phyloP scores from a whole-genome alignment of 768 basidiomycete genomes.

The Suillus clintonianus region DNA sequence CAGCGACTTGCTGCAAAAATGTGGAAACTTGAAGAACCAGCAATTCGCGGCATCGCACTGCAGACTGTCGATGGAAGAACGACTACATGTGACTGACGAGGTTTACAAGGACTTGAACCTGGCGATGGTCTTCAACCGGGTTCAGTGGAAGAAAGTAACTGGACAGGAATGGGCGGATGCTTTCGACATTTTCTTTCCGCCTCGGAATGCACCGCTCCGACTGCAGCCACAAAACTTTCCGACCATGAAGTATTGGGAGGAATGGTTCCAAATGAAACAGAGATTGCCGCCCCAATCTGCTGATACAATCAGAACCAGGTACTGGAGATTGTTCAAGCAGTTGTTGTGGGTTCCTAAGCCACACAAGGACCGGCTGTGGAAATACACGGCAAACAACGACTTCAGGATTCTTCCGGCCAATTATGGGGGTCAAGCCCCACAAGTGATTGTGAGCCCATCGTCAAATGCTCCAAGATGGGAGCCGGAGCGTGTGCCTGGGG shows the following conservation, averaged over 20 bases:
- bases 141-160: neutral
- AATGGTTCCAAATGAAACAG: neutral
- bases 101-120: neutral
- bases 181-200: neutral
- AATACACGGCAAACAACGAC: neutral
- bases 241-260: neutral
- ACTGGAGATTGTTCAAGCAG: neutral
- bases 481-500: neutral
- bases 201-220: neutral
- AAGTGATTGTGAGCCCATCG: neutral
- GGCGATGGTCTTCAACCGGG: neutral
- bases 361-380: neutral
- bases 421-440: neutral
- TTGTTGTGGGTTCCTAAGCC: neutral
- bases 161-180: neutral
- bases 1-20: neutral
- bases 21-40: neutral
- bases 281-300: neutral
- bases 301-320: neutral
- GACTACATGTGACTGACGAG: neutral
- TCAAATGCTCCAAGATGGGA: neutral
- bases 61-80: neutral
- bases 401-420: neutral
- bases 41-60: neutral
- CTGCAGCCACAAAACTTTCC: slow-evolving; percentile 2